Percentiles rank a stretch among this genome's conserved stretches.
Conservation (phyloP, 2,329 filamentous ascomycete species). For the Pseudogymnoascus sp. region DNA sequence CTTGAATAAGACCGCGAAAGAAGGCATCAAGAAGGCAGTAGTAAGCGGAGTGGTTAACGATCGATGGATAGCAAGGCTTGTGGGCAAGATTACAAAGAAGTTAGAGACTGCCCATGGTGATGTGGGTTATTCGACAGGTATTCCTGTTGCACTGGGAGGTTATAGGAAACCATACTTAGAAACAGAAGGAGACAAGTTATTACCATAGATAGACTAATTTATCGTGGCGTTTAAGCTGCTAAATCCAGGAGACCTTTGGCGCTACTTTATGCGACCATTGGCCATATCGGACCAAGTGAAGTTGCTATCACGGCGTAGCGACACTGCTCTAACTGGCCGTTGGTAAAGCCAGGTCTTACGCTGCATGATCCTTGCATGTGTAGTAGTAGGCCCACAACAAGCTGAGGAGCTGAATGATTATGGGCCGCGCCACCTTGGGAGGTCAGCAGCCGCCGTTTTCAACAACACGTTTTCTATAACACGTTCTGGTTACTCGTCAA, state of each 20-base stretch:
- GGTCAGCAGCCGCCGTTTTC: background rate
- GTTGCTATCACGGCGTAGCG: background rate
- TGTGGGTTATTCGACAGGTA: conserved; percentile 40
- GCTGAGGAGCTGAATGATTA: background rate
- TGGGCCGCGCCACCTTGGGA: background rate
- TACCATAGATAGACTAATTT: conserved; percentile 14
- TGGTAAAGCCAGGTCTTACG: background rate
- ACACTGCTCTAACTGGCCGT: background rate
- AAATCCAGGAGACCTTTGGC: background rate
- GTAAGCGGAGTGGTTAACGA: conserved; percentile 42
- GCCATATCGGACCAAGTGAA: background rate
- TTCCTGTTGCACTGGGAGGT: conserved; percentile 30
- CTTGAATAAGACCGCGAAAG: conserved; percentile 31
- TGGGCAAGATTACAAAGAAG: conserved; percentile 41
- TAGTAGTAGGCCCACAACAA: background rate
- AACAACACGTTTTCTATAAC: background rate
- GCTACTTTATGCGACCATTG: background rate
- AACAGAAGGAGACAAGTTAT: conserved; percentile 18
- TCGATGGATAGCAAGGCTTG: conserved; percentile 45
- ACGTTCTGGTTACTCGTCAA: background rate
- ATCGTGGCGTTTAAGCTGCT: background rate
- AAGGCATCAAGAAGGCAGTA: conserved; percentile 38
- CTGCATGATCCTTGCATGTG: background rate
- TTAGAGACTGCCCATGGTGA: conserved; percentile 41
- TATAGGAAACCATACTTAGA: conserved; percentile 15